A percentile compares a stretch with the other conserved stretches of the same genome.
phyloP scores from a whole-genome alignment of 2,329 filamentous ascomycete species.

The Stagonosporopsis cucurbitacearum region DNA sequence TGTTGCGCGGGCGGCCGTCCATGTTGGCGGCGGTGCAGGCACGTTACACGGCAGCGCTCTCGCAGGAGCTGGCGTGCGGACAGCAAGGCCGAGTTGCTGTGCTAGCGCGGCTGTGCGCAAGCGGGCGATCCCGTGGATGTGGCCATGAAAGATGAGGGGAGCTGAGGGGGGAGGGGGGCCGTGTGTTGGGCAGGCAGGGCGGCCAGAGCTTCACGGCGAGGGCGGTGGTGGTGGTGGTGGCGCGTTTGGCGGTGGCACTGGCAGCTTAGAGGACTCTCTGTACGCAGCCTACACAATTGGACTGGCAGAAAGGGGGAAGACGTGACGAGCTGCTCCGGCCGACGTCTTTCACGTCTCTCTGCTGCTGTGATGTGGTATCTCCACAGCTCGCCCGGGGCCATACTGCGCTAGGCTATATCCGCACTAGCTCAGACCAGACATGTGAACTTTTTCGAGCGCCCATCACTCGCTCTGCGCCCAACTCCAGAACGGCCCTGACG shows the following conservation, averaged over 20 bases:
- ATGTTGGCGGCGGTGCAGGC: slow-evolving; percentile 26
- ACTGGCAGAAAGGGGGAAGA: too few relatives aligned
- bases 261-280: neutral
- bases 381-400: slow-evolving; percentile 10
- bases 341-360: slow-evolving; percentile 13
- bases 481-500: slow-evolving; percentile 1
- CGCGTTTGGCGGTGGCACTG: neutral
- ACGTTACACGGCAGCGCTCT: slow-evolving; percentile 12
- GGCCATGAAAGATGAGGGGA: slow-evolving; percentile 31
- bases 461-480: slow-evolving; percentile 28
- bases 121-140: slow-evolving; percentile 19
- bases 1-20: slow-evolving; percentile 45
- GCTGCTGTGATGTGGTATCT: slow-evolving; percentile 23
- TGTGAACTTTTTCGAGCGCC: slow-evolving; percentile 22
- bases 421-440: slow-evolving; percentile 21
- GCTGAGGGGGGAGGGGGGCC: slow-evolving; percentile 23
- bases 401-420: neutral
- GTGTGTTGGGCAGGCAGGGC: slow-evolving; percentile 15
- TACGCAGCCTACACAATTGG: neutral
- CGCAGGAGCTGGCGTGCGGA: neutral
- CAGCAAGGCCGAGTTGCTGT: neutral
- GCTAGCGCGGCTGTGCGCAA: slow-evolving; percentile 24
- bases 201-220: slow-evolving; percentile 5
- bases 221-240: neutral
- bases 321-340: too few relatives aligned